These are phyloP conservation scores for Salix purpurea DNA, from an alignment of 345 rosid species.

Conservation along the genomic window DNA sequence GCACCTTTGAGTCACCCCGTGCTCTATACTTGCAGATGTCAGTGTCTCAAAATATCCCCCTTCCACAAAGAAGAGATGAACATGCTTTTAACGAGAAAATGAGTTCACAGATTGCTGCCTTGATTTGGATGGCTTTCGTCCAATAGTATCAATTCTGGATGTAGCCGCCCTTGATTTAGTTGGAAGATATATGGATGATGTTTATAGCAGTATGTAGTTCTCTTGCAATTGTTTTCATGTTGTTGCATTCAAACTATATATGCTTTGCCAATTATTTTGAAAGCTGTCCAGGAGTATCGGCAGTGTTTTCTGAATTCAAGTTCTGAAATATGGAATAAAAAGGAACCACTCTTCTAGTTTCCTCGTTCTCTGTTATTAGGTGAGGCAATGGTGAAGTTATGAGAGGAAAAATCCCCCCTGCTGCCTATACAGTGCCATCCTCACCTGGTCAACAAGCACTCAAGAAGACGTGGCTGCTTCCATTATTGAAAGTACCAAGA, in stretches of 20 bases:
- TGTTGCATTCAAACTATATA: slow-evolving; percentile 7
- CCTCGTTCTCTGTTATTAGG: slow-evolving; percentile 28
- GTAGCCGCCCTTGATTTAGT: slow-evolving; percentile 60
- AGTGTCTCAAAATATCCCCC: slow-evolving; percentile 18
- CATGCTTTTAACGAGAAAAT: slow-evolving; percentile 16
- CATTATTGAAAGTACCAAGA: slow-evolving; percentile 76
- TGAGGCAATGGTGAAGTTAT: slow-evolving; percentile 38
- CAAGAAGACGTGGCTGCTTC: slow-evolving; percentile 81
- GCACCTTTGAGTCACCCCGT: slow-evolving; percentile 16
- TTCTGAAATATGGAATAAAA: slow-evolving; percentile 39
- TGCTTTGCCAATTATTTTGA: slow-evolving; percentile 11
- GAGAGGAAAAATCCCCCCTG: slow-evolving; percentile 21
- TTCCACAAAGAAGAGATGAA: slow-evolving; percentile 12
- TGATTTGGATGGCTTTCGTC: slow-evolving; percentile 44
- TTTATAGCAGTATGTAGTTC: slow-evolving; percentile 49
- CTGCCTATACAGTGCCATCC: no score
- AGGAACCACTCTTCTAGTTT: slow-evolving; percentile 54
- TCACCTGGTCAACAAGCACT: slow-evolving; percentile 42
- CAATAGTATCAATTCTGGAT: slow-evolving; percentile 49
- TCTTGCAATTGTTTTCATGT: slow-evolving; percentile 11
- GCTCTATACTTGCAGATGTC: slow-evolving; percentile 21
- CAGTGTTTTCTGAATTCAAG: slow-evolving; percentile 50
- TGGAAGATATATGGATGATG: slow-evolving; percentile 56
- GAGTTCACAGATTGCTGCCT: slow-evolving; percentile 21
- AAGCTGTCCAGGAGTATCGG: slow-evolving; percentile 63